A percentile compares a stretch with the other conserved stretches of the same genome.
phyloP scores from a whole-genome alignment of 2,329 filamentous ascomycete species.

The Ophiocordyceps australis region DNA sequence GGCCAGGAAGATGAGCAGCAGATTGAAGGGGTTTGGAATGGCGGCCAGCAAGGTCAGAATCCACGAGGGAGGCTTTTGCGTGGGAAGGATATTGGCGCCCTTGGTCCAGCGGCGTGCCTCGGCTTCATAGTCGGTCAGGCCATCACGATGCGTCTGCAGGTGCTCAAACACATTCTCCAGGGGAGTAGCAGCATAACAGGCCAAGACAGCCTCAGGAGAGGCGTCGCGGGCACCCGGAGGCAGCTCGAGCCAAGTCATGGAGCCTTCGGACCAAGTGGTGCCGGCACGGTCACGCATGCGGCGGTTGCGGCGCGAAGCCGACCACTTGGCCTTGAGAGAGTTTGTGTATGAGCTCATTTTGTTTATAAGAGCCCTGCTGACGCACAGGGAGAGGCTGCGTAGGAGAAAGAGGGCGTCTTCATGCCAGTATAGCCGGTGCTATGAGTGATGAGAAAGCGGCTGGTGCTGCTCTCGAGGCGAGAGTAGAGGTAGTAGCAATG shows the following conservation, averaged over 20 bases:
- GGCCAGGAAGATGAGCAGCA: constrained; percentile 8
- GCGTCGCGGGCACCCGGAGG: constrained; percentile 3
- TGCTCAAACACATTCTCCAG: constrained; percentile 5
- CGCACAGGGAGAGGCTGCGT: neutral
- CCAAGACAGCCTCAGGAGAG: constrained; percentile 6
- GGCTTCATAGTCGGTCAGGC: constrained; percentile 7
- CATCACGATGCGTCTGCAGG: constrained; percentile 5
- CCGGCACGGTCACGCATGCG: too few species aligned
- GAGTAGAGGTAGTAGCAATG: neutral
- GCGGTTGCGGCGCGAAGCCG: too few species aligned
- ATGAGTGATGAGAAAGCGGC: too few species aligned
- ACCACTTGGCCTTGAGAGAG: too few species aligned
- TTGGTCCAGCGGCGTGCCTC: constrained; percentile 5
- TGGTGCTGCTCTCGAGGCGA: neutral
- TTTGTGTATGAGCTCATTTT: too few species aligned
- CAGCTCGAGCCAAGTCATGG: constrained; percentile 3
- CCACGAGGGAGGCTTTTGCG: constrained; percentile 9
- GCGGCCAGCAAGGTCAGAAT: constrained; percentile 8
- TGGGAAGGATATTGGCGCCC: constrained; percentile 8
- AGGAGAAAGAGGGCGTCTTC: constrained; percentile 2
- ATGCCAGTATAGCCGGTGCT: constrained; percentile 3
- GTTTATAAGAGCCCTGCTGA: too few species aligned
- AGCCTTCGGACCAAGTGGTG: too few species aligned
- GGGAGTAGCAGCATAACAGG: constrained; percentile 6
- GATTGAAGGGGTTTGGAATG: constrained; percentile 10